Evolutionary conservation across 495 filamentous ascomycete genomes (phyloP).

Genomic region (Hyaloscypha finlandica): DNA sequence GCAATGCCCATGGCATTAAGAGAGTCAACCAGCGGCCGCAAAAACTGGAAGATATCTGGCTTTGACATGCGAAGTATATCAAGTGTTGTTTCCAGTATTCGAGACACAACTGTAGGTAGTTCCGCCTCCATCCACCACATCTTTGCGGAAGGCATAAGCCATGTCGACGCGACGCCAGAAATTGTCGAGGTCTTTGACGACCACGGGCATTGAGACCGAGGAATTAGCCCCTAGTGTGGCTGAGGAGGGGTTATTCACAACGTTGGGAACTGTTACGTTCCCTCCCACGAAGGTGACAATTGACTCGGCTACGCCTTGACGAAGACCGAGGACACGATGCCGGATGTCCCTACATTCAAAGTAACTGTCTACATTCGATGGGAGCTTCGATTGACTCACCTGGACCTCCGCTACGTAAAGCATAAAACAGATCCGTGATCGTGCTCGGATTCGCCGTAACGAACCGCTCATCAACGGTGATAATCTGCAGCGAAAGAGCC

Average conservation of each 20-base stretch:
- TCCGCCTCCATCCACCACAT: conserved; percentile 34
- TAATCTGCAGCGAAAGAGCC: conserved; percentile 57
- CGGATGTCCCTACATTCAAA: conserved; percentile 44
- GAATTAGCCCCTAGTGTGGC: conserved; percentile 32
- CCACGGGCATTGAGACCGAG: neutral
- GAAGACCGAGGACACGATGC: conserved; percentile 48
- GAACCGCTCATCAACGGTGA: conserved; percentile 46
- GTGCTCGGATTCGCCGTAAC: conserved; percentile 46
- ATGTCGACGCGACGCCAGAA: conserved; percentile 47
- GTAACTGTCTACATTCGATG: too few relatives aligned
- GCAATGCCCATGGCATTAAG: conserved; percentile 9
- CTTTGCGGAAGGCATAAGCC: conserved; percentile 37
- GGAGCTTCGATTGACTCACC: conserved; percentile 16
- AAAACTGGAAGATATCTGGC: conserved; percentile 20
- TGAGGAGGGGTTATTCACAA: neutral
- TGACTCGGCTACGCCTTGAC: conserved; percentile 37
- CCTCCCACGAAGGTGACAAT: conserved; percentile 39
- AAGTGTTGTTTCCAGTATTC: conserved; percentile 37
- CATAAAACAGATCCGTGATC: conserved; percentile 60
- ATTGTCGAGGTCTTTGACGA: neutral
- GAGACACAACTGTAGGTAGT: conserved; percentile 36
- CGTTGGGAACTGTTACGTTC: conserved; percentile 42
- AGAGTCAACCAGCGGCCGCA: conserved; percentile 38
- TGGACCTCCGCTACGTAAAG: conserved; percentile 55
- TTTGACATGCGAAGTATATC: conserved; percentile 36